Percentiles rank a stretch among this genome's conserved stretches.
These are phyloP conservation scores for Musa itinerans DNA, from an alignment of 176 grass and related monocot genomes.

Conservation along the genomic window DNA sequence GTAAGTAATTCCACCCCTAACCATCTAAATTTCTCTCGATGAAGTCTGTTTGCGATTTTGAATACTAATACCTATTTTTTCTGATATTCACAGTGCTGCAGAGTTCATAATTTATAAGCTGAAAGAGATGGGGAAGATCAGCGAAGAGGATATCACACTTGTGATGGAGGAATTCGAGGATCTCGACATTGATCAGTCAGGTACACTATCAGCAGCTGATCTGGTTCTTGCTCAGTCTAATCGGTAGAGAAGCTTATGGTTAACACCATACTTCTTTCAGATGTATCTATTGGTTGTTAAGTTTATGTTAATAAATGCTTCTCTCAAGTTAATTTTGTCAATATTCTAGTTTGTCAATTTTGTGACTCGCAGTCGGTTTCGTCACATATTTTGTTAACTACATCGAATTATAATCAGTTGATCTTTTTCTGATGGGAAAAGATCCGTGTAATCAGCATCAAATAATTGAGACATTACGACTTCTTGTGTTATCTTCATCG, in stretches of 20 bases:
- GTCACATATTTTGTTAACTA: background rate
- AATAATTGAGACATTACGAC: no score
- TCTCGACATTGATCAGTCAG: constrained; percentile 71
- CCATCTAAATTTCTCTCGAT: background rate
- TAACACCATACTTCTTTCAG: background rate
- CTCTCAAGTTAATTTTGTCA: background rate
- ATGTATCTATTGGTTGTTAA: background rate
- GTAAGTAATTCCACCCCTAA: constrained; percentile 34
- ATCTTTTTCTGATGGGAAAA: no score
- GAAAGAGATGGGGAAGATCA: constrained; percentile 93
- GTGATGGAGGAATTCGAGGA: constrained; percentile 81
- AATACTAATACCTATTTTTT: constrained; percentile 5
- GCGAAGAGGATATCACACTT: constrained; percentile 61
- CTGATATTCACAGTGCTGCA: constrained; percentile 44
- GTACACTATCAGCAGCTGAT: constrained; percentile 53
- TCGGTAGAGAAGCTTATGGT: background rate
- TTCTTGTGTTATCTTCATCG: no score
- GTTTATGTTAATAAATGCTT: background rate
- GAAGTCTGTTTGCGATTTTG: constrained; percentile 2
- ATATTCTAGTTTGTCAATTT: background rate
- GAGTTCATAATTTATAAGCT: constrained; percentile 97
- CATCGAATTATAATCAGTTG: no score
- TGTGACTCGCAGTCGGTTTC: background rate
- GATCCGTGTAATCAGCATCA: no score
- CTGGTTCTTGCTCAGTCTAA: constrained; percentile 40